Evolutionary conservation across 495 filamentous ascomycete species (phyloP), one percentile per base, ranked within the genome.

Genomic region (Penicillium odoratum): DNA sequence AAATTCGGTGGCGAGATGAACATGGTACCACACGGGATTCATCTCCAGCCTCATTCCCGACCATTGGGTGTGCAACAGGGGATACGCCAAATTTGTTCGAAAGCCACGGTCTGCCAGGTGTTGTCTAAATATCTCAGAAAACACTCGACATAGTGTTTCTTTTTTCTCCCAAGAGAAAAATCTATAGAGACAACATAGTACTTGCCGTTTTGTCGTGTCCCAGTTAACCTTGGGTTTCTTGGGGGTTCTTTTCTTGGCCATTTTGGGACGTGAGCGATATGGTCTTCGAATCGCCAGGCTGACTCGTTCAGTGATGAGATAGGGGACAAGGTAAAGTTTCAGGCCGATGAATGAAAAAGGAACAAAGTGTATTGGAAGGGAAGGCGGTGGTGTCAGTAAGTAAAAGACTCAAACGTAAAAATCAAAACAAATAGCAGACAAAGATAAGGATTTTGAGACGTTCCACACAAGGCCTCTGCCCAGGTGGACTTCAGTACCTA

Each of bases 121-220:
- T 0, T 25, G 3, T 28, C 47, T 10, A 18, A 72, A 76, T 0
- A 68, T 53, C 0, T 28, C 7, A 15, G 63, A 72, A 43, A 78
- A 74, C 0, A 76, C 54, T 0, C 46, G 55, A 18, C 43, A 49
- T 5, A 68, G 62, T 0, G 28, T 48, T 0, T 48, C 50, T 0
- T 48, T 38, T 1, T 34, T 13, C 7, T 62, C 59, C 11, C 36
- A 48, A 1, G 47, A 7, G 30, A 69, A 76, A 31, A 72, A 75
- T 5, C 66, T 56, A 18, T 55, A 63, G 4, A 71, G 16, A 15
- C 65, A 71, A 26, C 73, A 75, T 8, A 75, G 53, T 0, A 69
- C 34, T 8, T 64, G n/a, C 5, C 67, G 52, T 31, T 66, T 57
- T 7, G 64, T 51, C 4, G 36, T 21, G 31, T 51, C 29, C 55